These are phyloP conservation scores for Darksidea phi DNA, from an alignment of 495 filamentous ascomycete genomes.

Conservation along the genomic window DNA sequence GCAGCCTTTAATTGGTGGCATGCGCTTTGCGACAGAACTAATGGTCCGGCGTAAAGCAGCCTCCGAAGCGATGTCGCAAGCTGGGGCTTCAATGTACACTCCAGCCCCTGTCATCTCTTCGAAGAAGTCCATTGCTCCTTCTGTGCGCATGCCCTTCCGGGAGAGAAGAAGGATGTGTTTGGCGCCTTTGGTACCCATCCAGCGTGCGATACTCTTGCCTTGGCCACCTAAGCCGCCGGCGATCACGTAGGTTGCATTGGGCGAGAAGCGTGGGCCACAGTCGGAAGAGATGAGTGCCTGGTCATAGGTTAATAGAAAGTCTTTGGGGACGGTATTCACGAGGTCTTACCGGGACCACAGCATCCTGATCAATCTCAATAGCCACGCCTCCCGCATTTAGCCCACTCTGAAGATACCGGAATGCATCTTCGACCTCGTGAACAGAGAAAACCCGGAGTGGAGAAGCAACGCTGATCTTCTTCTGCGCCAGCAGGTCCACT, in stretches of 20 bases:
- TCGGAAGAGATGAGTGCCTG: slow-evolving; percentile 1
- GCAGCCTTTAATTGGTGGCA: slow-evolving; percentile 1
- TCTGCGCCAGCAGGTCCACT: neutral
- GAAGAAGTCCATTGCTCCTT: neutral
- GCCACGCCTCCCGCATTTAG: slow-evolving; percentile 59
- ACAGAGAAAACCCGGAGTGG: no score
- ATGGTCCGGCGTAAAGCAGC: neutral
- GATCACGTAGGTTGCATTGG: slow-evolving; percentile 44
- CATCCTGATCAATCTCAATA: slow-evolving; percentile 39
- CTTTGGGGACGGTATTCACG: no score
- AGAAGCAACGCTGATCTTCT: neutral
- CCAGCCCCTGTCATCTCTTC: neutral
- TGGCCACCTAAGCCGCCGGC: slow-evolving; percentile 49
- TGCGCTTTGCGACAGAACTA: neutral
- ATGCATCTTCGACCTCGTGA: slow-evolving; percentile 50
- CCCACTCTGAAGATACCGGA: slow-evolving; percentile 57
- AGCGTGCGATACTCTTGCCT: slow-evolving; percentile 33
- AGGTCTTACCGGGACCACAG: neutral
- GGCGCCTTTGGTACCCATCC: slow-evolving; percentile 20
- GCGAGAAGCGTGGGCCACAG: neutral
- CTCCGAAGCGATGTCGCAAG: neutral
- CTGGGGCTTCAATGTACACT: neutral
- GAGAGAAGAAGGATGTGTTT: slow-evolving; percentile 20
- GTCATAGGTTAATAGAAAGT: neutral
- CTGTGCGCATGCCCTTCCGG: slow-evolving; percentile 1